Evolutionary conservation across 2,329 filamentous ascomycete species (phyloP), one percentile per base, ranked within the genome.

Genomic region (Aspergillaceae sp.): DNA sequence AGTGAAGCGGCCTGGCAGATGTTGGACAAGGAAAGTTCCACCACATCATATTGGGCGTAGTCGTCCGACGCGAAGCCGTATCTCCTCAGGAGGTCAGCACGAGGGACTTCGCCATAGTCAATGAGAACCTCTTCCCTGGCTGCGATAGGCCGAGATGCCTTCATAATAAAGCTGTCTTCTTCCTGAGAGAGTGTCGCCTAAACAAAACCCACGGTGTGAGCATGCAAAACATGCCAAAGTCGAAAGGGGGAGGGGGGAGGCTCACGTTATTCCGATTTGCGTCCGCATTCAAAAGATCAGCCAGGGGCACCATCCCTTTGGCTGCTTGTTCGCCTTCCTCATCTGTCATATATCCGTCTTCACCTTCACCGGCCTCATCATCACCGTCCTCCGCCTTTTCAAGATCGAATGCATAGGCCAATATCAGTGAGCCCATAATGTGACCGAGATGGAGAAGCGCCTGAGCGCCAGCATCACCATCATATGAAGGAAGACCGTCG

Each of bases 321-420:
- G 76, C 70, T 2, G 82, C 74, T 43, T 75, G 74, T 46, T 85
- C 82, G 46, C 84, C 74, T 47, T 84, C 74, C 71, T 83, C 84
- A 38, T 79, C 80, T 27, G 82, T 80, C 50, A 74, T 56, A 42
- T 74, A 70, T 3, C 71, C 70, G 34, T 71, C 70, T 5, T 77
- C 71, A 4, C 48, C 61, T 30, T 57, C 71, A 5, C 66, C 67
- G 3, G 77, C 76, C 2, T 81, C 77, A 2, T 80, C 78, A 0
- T 79, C 73, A 4, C 19, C 19, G 19, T 81, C 73, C 26, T 80
- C 76, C 0, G 65, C 58, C 33, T 74, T 74, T 52, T 82, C 79
- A 5, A 94, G 77, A 55, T 95, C 89, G 61, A 95, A 95, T 0
- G 88, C 88, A 61, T 94, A 95, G 0, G 88, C 84, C 88, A 95